Evolutionary conservation across 1,284 basidiomycete species (phyloP), one percentile per base, ranked within the genome.

Genomic region (Ceratobasidium sp.): DNA sequence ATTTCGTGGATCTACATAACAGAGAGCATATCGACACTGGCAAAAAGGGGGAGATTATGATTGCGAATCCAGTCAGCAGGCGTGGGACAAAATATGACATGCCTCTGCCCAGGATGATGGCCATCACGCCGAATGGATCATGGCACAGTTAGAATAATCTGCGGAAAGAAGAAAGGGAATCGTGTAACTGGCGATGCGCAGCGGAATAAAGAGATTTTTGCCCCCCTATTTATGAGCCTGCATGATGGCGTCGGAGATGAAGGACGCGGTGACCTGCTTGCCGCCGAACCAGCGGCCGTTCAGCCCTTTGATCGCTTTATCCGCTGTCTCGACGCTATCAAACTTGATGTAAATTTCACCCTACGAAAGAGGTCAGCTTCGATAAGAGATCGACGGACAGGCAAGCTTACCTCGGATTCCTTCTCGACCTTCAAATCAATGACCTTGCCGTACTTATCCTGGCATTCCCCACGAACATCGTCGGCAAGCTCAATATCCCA

Each of bases 331-430:
- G 76, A 95, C 85, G 44, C 87, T 83, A 77, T 89, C 90, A 80
- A 99, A 99, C 82, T 96, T 95, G 81, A 99, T 88, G 82, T 98
- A 99, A 53, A 99, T 98, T 83, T 99, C 97, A 79, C 97, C 97
- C 94, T 98, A 79, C 8, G 29, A n/a, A 48, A n/a, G 60, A 67
- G 47, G 44, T 72, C 9, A 72, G 54, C 11, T 33, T 51, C 11
- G 24, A 57, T 24, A 29, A 27, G 17, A 22, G 19, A 60, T 22
- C 31, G 73, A 60, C 64, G n/a, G 50, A 53, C 76, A 50, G 50
- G 11, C 0, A 81, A n/a, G 15, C 89, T 79, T 76, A 96, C 96
- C 86, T 95, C 90, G 44, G 95, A 94, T 79, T 99, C 96, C 84
- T 91, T 96, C 81, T 98, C 96, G 41, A 99, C 90, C 81, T 95